These are phyloP conservation scores for Marasmius fiardii DNA, from an alignment of 1,284 basidiomycete species.

Conservation along the genomic window DNA sequence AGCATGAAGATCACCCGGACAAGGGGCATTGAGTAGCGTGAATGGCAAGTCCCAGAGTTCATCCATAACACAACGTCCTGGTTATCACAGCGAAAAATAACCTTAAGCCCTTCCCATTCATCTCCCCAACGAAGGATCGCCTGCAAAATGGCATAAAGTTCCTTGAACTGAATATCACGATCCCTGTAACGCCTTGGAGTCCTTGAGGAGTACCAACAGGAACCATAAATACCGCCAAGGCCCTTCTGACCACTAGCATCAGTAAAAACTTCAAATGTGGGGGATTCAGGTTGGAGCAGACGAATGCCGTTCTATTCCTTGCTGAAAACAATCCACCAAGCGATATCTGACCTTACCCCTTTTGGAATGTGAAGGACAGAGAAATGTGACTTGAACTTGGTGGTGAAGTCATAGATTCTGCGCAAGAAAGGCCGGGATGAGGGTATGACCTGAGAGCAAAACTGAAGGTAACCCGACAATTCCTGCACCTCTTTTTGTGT, in stretches of 20 bases:
- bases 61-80: no score
- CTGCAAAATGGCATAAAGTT: not conserved
- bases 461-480: slow-evolving; percentile 25
- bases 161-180: slow-evolving; percentile 5
- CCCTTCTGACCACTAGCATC: no score
- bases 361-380: slow-evolving; percentile 19
- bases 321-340: slow-evolving; percentile 26
- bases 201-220: slow-evolving; percentile 10
- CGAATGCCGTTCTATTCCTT: slow-evolving; percentile 30
- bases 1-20: no score
- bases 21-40: slow-evolving; percentile 17
- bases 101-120: not conserved
- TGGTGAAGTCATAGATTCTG: slow-evolving; percentile 24
- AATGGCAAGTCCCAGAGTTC: slow-evolving; percentile 14
- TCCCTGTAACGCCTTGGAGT: slow-evolving; percentile 31
- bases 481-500: slow-evolving; percentile 21
- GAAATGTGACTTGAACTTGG: slow-evolving; percentile 21
- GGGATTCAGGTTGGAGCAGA: no score
- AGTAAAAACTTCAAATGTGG: no score
- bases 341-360: slow-evolving; percentile 16
- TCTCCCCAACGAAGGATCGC: not conserved
- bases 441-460: slow-evolving; percentile 30
- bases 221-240: slow-evolving; percentile 11
- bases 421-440: no score
- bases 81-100: not conserved